Percentiles rank a stretch among this genome's conserved stretches.
phyloP scores from a whole-genome alignment of 176 grass and related monocot species.

The sorghum (Sorghum bicolor) region DNA sequence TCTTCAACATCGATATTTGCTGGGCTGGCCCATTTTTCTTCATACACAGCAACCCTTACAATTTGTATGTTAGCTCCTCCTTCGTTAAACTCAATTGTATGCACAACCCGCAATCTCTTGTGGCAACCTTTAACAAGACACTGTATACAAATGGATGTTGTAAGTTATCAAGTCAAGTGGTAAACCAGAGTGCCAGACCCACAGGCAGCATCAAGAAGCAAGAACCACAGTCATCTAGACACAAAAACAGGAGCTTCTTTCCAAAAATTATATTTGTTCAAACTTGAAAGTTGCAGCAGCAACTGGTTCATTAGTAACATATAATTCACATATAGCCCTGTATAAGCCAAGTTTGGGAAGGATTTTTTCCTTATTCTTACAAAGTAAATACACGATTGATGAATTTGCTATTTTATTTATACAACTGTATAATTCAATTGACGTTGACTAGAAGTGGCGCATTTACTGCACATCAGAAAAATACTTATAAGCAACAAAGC shows the following conservation, averaged over 20 bases:
- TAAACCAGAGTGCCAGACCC: not conserved
- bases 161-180: not conserved
- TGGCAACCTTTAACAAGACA: conserved; percentile 94
- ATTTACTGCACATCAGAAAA: not conserved
- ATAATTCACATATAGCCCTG: not conserved
- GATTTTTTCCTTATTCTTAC: not conserved
- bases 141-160: conserved; percentile 41
- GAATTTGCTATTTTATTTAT: conserved; percentile 12
- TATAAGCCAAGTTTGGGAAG: not conserved
- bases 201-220: conserved; percentile 5
- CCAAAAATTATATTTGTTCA: not conserved
- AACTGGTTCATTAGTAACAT: not conserved
- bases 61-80: conserved; percentile 83
- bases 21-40: conserved; percentile 87
- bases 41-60: conserved; percentile 84
- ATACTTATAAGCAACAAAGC: not conserved
- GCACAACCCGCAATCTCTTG: conserved; percentile 85
- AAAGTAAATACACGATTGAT: not conserved
- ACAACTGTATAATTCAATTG: not conserved
- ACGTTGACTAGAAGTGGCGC: not conserved
- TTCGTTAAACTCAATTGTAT: conserved; percentile 91
- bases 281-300: conserved; percentile 12
- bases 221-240: not conserved
- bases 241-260: conserved; percentile 11
- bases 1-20: conserved; percentile 60